These are phyloP conservation scores for Phellinidium pouzarii DNA, from an alignment of 1,284 basidiomycete species.

Conservation along the genomic window DNA sequence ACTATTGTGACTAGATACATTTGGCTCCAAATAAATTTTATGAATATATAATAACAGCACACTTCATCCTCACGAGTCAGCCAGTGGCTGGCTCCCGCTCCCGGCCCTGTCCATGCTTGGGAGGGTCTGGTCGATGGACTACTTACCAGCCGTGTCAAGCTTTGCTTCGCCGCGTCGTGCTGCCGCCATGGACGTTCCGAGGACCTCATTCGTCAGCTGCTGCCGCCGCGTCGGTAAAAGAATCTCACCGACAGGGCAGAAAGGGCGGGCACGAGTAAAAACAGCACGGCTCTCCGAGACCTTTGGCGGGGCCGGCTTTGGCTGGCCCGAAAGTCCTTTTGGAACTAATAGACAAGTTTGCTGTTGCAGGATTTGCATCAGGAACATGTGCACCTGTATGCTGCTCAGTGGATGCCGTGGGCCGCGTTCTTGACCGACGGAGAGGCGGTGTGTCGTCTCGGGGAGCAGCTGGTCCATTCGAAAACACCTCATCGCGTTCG, in stretches of 20 bases:
- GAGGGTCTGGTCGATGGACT: conserved; percentile 43
- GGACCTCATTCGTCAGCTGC: not conserved
- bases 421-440: conserved; percentile 32
- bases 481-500: conserved; percentile 34
- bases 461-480: conserved; percentile 39
- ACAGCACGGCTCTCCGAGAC: not conserved
- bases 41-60: too few relatives aligned
- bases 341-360: conserved; percentile 5
- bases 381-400: conserved; percentile 1
- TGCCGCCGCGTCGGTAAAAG: conserved; percentile 2
- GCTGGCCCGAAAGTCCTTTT: conserved; percentile 1
- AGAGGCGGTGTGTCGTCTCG: conserved; percentile 36
- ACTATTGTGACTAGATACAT: too few relatives aligned
- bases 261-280: not conserved
- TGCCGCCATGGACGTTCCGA: not conserved
- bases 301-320: not conserved
- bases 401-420: conserved; percentile 9
- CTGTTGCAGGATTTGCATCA: not conserved
- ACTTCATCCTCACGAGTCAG: too few relatives aligned
- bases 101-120: conserved; percentile 63
- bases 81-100: too few relatives aligned
- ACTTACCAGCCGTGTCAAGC: conserved; percentile 28
- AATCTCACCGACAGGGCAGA: not conserved
- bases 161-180: not conserved
- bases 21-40: too few relatives aligned